These are phyloP conservation scores for Hammondia hammondi DNA, from an alignment of 169 alveolate genomes.

Conservation along the genomic window DNA sequence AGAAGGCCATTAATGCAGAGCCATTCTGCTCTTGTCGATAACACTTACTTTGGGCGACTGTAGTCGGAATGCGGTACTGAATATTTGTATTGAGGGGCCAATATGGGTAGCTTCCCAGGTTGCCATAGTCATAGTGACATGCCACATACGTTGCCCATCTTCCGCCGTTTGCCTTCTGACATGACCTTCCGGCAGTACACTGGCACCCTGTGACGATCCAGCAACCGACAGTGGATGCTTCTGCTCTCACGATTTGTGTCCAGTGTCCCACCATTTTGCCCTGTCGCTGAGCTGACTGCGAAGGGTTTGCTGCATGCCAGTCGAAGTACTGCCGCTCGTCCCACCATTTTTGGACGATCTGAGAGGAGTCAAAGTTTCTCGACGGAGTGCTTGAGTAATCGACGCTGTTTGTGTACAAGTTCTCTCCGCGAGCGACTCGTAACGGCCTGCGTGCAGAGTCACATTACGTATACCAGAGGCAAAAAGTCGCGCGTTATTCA, in stretches of 20 bases:
- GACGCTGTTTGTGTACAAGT: conserved; percentile 72
- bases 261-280: conserved; percentile 77
- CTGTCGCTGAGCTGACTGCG: conserved; percentile 50
- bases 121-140: conserved; percentile 77
- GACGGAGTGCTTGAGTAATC: conserved; percentile 70
- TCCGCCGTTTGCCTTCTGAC: conserved; percentile 39
- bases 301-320: conserved; percentile 71
- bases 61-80: conserved; percentile 26
- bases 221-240: conserved; percentile 78
- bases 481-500: neutral
- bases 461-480: neutral
- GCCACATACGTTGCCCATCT: conserved; percentile 75
- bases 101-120: conserved; percentile 73
- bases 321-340: conserved; percentile 76
- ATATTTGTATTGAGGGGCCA: conserved; percentile 52
- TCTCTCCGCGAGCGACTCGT: conserved; percentile 79
- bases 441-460: conserved; percentile 64
- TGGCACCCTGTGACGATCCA: conserved; percentile 77
- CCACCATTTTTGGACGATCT: conserved; percentile 78
- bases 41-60: neutral
- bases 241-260: conserved; percentile 79
- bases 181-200: conserved; percentile 46
- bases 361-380: conserved; percentile 71
- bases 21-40: neutral
- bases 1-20: neutral